A percentile compares a stretch with the other conserved stretches of the same genome.
Evolutionary conservation across 495 filamentous ascomycete genomes (phyloP).

Genomic region (Beverwykella pulmonaria): DNA sequence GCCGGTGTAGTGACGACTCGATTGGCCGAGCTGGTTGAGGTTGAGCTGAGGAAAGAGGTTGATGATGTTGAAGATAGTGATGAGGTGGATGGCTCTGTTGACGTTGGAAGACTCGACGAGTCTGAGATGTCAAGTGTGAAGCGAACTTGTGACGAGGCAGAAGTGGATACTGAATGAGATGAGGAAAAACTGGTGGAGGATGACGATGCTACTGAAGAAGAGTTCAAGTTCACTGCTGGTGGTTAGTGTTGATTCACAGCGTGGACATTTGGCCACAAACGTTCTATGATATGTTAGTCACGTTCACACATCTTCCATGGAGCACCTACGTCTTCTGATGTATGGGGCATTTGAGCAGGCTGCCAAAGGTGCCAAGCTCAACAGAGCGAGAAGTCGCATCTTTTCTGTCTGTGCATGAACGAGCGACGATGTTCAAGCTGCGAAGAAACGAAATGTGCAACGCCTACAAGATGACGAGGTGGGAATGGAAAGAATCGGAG

Average conservation of each 20-base stretch:
- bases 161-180: no score
- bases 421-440: slow-evolving; percentile 5
- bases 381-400: slow-evolving; percentile 7
- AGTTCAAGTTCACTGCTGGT: slow-evolving; percentile 1
- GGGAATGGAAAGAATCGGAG: slow-evolving; percentile 10
- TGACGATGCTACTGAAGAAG: slow-evolving; percentile 6
- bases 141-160: no score
- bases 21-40: not conserved
- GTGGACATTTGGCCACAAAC: not conserved
- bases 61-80: not conserved
- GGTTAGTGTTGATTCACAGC: not conserved
- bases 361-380: slow-evolving; percentile 13
- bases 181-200: not conserved
- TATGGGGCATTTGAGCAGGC: slow-evolving; percentile 4
- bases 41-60: not conserved
- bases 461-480: no score
- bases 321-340: slow-evolving; percentile 17
- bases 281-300: not conserved
- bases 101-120: no score
- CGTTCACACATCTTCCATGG: not conserved
- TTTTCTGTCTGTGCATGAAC: slow-evolving; percentile 4
- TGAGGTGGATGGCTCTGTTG: not conserved
- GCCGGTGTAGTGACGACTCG: not conserved
- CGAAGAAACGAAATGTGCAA: not conserved
- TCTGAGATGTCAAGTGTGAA: no score